phyloP scores from a whole-genome alignment of 805 yeast genomes.

The Wickerhamiella domercqiae region DNA sequence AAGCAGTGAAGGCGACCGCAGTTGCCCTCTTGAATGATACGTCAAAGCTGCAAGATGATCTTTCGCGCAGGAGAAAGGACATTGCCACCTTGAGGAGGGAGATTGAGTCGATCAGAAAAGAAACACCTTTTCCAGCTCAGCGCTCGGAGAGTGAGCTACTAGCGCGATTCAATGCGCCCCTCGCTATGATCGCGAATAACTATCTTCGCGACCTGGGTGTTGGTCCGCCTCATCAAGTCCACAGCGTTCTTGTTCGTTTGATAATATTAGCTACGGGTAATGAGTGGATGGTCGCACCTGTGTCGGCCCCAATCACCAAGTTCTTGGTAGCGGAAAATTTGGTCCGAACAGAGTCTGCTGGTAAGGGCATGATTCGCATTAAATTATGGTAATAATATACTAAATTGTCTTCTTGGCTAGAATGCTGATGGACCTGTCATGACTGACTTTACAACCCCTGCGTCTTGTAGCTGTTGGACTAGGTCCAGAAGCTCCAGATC shows the following conservation, averaged over 20 bases:
- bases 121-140: background rate
- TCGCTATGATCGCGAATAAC: conserved; percentile 3
- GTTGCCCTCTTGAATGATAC: background rate
- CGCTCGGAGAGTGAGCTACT: background rate
- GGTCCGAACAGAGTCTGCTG: conserved; percentile 6
- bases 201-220: conserved; percentile 4
- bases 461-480: background rate
- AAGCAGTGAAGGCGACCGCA: background rate
- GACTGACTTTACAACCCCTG: background rate
- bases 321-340: conserved; percentile 8
- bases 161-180: background rate
- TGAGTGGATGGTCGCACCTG: conserved; percentile 11
- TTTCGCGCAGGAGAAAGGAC: background rate
- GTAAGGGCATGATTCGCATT: conserved; percentile 5
- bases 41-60: background rate
- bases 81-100: background rate
- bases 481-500: background rate
- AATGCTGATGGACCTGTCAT: background rate
- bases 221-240: conserved; percentile 2
- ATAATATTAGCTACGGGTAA: conserved; percentile 4
- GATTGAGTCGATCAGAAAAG: background rate
- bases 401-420: background rate
- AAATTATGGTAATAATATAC: background rate
- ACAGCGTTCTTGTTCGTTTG: conserved; percentile 6
- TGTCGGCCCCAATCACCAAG: conserved; percentile 5